Evolutionary conservation across 352 stramenopile genomes (phyloP), one percentile per base, ranked within the genome.

Genomic region (Phytophthora pluvialis): DNA sequence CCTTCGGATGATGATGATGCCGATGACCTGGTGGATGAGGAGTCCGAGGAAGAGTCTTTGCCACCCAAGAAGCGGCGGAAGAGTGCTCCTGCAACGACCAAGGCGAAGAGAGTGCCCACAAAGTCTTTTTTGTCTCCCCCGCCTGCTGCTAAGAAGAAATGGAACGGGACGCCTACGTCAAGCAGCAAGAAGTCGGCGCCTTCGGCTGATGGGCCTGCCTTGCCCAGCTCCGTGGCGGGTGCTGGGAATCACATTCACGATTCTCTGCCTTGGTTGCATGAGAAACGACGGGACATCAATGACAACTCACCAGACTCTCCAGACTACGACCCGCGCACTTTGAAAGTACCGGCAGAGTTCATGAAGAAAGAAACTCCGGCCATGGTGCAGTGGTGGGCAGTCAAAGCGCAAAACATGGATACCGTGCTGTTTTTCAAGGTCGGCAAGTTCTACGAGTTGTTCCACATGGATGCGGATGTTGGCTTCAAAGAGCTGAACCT

Each of bases 381-480:
- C 6, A 98, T 99, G 83, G 75, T 96, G 54, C 97, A 99, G 73
- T 99, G 98, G 98, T 99, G 97, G 98, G 80, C 97, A 48, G 88
- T 99, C 58, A 99, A 99, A 76, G 60, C 89, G 5, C 80, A 93
- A 36, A 98, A 99, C 70, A 97, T 98, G 81, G 98, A 99, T 75
- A 99, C 94, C 2, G 86, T 99, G 2, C 77, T 99, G 1, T 98
- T 99, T 54, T 99, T 99, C 83, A 99, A 99, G 74, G 98, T 97
- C 32, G 96, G 96, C 50, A 98, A 98, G 75, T 98, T 99, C 56
- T 98, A 98, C 74, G 95, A 98, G 75, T 71, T 97, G 26, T 95
- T 95, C 58, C 98, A 99, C 81, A 98, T 98, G 90, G 98, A 99
- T 74, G 97, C 98, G 0, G 98, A 99, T 74, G 80, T 99, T 25